Percentiles rank a stretch among this genome's conserved stretches.
phyloP scores from a whole-genome alignment of 73 alveolate genomes.

The Paramecium biaurelia region DNA sequence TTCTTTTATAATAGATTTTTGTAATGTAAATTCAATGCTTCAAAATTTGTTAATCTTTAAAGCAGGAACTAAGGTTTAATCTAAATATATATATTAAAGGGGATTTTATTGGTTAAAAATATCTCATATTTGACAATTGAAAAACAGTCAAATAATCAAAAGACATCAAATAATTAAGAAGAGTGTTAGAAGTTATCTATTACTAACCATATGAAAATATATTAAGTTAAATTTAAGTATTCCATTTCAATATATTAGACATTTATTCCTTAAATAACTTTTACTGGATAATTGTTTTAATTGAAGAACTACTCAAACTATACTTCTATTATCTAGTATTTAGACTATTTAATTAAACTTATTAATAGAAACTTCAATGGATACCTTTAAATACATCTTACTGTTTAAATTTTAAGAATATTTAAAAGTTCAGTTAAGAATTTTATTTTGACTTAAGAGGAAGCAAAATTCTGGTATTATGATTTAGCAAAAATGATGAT shows the following conservation, averaged over 20 bases:
- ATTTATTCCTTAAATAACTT: background rate
- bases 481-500: background rate
- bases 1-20: background rate
- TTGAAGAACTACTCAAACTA: background rate
- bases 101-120: background rate
- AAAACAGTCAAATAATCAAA: background rate
- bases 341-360: background rate
- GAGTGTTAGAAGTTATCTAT: background rate
- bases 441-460: background rate
- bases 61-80: no score
- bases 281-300: background rate
- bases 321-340: background rate
- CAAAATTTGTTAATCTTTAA: background rate
- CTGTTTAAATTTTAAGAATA: background rate
- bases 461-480: background rate
- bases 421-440: background rate
- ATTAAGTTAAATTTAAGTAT: background rate
- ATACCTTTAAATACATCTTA: background rate
- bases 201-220: background rate
- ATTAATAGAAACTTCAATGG: background rate
- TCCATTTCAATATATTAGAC: background rate
- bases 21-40: background rate
- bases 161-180: background rate
- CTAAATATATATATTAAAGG: no score
- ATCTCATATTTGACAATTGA: background rate